Evolutionary conservation across 2,329 filamentous ascomycete species (phyloP), one percentile per base, ranked within the genome.

Genomic region (Fusarium incarnatum): DNA sequence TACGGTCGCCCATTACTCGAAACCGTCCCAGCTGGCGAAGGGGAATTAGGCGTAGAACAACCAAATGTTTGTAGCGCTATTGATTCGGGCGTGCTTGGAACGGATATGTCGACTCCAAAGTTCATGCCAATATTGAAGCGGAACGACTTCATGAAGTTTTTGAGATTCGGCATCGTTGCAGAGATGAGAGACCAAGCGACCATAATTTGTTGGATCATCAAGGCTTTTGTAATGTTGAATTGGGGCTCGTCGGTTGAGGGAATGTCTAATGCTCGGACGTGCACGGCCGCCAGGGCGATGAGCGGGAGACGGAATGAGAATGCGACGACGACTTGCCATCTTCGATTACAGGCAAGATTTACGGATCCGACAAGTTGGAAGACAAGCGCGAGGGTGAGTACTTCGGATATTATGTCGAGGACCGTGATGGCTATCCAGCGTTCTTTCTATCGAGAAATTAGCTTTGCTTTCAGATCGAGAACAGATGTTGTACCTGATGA

Each of bases 271-370:
- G 34, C 34, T 37, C 34, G 34, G 18, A 73, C 52, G 12, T 73
- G 71, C 11, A 70, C 30, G 22, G 62, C 56, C 3, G 71, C 57
- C 4, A 73, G 8, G n/a, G 58, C 66, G n/a, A 73, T 64, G 9
- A 73, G 71, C 1, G 68, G 71, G 12, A 73, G 34, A 4, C 71
- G 71, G 44, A 73, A 73, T 4, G 71, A 67, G 5, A 73, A 73
- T 1, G 66, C 71, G 41, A 60, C 46, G 5, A 66, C 37, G 11
- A 73, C 68, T 20, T 73, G 71, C 11, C 48, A 70, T 8, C 65
- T 72, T 9, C 60, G 60, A 34, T 11, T 48, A 2, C 68, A 65
- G 3, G 68, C 67, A 15, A 70, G 68, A 11, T 60, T 72, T 49
- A 73, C 62, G 6, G 59, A 55, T 62, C 68, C 65, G 1, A 67